A percentile compares a stretch with the other conserved stretches of the same genome.
Conservation (phyloP, 2,329 filamentous ascomycete species). For the Cladosporium sp. region DNA sequence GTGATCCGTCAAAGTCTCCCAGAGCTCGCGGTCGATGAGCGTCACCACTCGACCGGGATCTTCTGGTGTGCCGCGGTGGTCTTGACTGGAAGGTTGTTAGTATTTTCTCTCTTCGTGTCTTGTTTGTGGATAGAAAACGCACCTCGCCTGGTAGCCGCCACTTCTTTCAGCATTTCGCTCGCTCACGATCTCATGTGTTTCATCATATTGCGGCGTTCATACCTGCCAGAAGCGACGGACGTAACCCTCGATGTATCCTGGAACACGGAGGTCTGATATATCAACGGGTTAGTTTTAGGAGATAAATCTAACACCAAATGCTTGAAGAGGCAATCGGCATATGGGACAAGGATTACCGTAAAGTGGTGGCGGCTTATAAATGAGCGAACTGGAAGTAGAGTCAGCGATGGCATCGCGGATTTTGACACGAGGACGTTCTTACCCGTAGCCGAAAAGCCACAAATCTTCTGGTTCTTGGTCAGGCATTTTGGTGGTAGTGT, state of each 20-base stretch:
- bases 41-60: constrained; percentile 89
- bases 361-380: constrained; percentile 97
- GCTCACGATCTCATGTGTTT: background rate
- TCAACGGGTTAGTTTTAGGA: background rate
- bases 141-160: constrained; percentile 27
- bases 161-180: constrained; percentile 10
- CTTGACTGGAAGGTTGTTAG: constrained; percentile 50
- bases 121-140: background rate
- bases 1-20: constrained; percentile 68
- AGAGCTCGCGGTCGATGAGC: constrained; percentile 77
- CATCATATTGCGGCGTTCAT: constrained; percentile 33
- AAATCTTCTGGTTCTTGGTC: constrained; percentile 49
- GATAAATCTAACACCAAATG: background rate
- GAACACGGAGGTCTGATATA: constrained; percentile 67
- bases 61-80: constrained; percentile 87
- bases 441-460: constrained; percentile 98
- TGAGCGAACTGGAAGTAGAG: constrained; percentile 64
- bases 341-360: constrained; percentile 61
- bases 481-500: background rate
- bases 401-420: background rate
- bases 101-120: background rate
- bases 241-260: constrained; percentile 89
- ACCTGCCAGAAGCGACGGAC: constrained; percentile 98
- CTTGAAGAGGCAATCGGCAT: background rate
- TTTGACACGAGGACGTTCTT: constrained; percentile 26